Percentiles rank a stretch among this genome's conserved stretches.
These are phyloP conservation scores for Athelia psychrophila DNA, from an alignment of 1,284 basidiomycete species.

Conservation along the genomic window DNA sequence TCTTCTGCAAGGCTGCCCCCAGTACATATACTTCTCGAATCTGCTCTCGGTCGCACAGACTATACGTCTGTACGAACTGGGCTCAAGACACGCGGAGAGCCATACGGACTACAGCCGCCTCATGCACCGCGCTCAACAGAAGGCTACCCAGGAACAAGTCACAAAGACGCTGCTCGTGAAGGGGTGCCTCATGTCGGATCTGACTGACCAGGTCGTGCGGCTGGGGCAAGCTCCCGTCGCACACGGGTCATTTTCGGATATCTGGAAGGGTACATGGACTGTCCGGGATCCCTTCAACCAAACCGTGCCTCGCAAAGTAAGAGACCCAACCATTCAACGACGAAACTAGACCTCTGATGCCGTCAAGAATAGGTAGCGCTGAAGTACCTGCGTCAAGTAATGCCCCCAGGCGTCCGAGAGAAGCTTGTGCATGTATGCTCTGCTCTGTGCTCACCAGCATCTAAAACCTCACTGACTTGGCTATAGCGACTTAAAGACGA, in stretches of 20 bases:
- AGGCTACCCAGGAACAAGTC: conserved; percentile 48
- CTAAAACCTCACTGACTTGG: conserved; percentile 2
- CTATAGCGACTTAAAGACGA: conserved; percentile 49
- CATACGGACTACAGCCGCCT: conserved; percentile 48
- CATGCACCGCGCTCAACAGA: conserved; percentile 52
- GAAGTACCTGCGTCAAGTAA: conserved; percentile 53
- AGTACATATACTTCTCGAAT: conserved; percentile 45
- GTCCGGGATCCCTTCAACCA: conserved; percentile 32
- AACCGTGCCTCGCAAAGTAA: conserved; percentile 31
- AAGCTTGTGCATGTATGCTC: conserved; percentile 43
- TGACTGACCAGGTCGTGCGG: conserved; percentile 49
- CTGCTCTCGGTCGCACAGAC: conserved; percentile 47
- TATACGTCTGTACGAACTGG: conserved; percentile 45
- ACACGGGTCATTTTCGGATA: conserved; percentile 54
- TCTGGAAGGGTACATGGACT: conserved; percentile 55
- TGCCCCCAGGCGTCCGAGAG: conserved; percentile 47
- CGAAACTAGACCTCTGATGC: background rate
- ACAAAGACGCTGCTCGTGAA: conserved; percentile 53
- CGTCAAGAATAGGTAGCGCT: conserved; percentile 43
- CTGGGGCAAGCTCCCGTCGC: conserved; percentile 37
- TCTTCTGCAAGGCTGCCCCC: conserved; percentile 48
- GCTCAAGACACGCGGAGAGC: conserved; percentile 46
- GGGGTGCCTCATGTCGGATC: conserved; percentile 44
- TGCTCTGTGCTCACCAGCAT: background rate
- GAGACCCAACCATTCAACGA: background rate